Conservation (phyloP, 2,329 filamentous ascomycete species). For the Blastomyces parvus region DNA sequence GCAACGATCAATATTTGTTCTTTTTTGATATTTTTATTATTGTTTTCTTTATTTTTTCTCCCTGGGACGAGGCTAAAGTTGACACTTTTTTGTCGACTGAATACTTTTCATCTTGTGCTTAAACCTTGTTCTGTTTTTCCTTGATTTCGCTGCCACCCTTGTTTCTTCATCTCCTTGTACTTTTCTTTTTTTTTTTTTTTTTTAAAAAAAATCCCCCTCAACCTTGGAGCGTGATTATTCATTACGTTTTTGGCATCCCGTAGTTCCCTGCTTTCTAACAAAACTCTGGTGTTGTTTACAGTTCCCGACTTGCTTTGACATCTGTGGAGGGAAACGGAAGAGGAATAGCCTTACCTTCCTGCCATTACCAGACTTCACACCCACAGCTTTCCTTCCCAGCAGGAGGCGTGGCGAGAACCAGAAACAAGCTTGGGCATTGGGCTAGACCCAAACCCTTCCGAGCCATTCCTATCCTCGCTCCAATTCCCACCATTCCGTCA, state of each 20-base stretch:
- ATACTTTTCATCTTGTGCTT: background rate
- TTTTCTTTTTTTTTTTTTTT: background rate
- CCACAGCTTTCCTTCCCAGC: background rate
- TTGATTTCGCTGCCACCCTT: background rate
- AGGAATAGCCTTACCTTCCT: slow-evolving; percentile 1
- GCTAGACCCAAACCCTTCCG: background rate
- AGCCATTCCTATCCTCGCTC: background rate
- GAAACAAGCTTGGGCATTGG: slow-evolving; percentile 1
- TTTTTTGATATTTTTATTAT: background rate
- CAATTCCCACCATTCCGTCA: background rate
- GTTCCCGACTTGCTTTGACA: slow-evolving; percentile 1
- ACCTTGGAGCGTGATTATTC: background rate
- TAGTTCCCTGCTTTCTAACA: slow-evolving; percentile 2
- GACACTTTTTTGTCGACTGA: background rate
- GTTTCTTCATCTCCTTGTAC: background rate
- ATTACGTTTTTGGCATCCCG: background rate
- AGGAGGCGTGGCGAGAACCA: background rate
- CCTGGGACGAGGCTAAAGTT: background rate
- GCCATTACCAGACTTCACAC: background rate
- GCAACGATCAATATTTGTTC: background rate
- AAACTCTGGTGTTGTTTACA: background rate
- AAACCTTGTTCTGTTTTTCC: background rate
- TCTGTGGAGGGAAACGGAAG: slow-evolving; percentile 2
- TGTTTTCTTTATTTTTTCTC: background rate
- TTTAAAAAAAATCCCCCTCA: background rate